These are phyloP conservation scores for Cucumis cinereus DNA, from an alignment of 306 rosid genomes.

Conservation along the genomic window DNA sequence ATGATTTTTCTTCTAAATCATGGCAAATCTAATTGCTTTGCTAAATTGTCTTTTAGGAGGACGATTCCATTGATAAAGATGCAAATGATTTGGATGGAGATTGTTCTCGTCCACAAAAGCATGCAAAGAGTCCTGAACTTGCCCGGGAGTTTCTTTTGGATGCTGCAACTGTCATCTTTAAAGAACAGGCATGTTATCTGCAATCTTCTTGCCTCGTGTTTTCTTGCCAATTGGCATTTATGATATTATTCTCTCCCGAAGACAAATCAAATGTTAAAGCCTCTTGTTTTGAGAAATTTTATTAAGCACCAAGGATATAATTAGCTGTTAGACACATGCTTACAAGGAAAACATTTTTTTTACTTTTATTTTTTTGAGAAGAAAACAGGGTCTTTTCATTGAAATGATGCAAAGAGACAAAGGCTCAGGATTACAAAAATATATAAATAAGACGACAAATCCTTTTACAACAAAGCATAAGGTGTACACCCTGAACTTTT, in stretches of 20 bases:
- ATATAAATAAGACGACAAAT: no score
- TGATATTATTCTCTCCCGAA: not conserved
- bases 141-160: slow-evolving; percentile 95
- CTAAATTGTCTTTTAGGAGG: slow-evolving; percentile 49
- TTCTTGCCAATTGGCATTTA: not conserved
- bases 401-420: no score
- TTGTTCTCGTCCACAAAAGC: slow-evolving; percentile 97
- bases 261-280: not conserved
- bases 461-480: no score
- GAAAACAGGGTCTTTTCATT: no score
- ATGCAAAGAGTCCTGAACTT: slow-evolving; percentile 99
- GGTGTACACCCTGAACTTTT: no score
- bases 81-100: slow-evolving; percentile 95
- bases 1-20: slow-evolving; percentile 2
- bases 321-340: not conserved
- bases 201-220: not conserved
- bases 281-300: not conserved
- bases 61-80: slow-evolving; percentile 86
- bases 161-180: slow-evolving; percentile 96
- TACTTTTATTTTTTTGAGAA: no score
- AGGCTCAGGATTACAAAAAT: no score
- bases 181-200: slow-evolving; percentile 65
- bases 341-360: not conserved
- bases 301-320: not conserved
- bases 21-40: slow-evolving; percentile 7